Conservation (phyloP, 257 asterid genomes). For the Datura wrightii region DNA sequence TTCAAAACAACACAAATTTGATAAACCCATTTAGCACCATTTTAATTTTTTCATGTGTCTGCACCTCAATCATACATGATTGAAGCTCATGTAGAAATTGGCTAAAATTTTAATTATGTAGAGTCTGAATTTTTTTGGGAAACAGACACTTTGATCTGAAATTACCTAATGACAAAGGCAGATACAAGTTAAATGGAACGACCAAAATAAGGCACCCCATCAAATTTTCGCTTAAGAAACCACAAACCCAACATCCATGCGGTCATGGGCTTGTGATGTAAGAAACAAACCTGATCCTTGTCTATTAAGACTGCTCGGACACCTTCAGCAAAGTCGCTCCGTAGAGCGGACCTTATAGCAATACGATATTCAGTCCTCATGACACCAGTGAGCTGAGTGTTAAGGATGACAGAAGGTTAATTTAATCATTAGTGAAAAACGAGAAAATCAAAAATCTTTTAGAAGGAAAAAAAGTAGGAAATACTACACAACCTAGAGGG, state of each 20-base stretch:
- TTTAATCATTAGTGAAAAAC: background rate
- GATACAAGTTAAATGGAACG: background rate
- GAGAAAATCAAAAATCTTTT: slow-evolving; percentile 21
- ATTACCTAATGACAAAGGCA: background rate
- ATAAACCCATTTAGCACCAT: background rate
- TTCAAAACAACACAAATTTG: background rate
- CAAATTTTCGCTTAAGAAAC: background rate
- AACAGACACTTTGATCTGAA: background rate
- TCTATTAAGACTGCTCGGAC: slow-evolving; percentile 96
- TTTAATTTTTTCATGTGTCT: background rate
- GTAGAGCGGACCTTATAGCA: slow-evolving; percentile 77
- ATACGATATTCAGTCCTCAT: slow-evolving; percentile 88
- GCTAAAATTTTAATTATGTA: background rate
- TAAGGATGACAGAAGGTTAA: slow-evolving; percentile 18
- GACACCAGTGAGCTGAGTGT: slow-evolving; percentile 78
- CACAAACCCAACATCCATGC: background rate
- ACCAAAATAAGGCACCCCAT: background rate
- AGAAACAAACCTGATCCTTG: slow-evolving; percentile 84
- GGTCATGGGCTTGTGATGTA: background rate
- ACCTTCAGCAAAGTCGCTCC: slow-evolving; percentile 89
- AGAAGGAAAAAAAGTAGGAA: slow-evolving; percentile 19
- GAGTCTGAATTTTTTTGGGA: background rate
- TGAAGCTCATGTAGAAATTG: background rate
- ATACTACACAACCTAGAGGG: slow-evolving; percentile 19
- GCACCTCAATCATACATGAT: background rate